Evolutionary conservation across 495 filamentous ascomycete genomes (phyloP).

Genomic region (Tuber indicum): DNA sequence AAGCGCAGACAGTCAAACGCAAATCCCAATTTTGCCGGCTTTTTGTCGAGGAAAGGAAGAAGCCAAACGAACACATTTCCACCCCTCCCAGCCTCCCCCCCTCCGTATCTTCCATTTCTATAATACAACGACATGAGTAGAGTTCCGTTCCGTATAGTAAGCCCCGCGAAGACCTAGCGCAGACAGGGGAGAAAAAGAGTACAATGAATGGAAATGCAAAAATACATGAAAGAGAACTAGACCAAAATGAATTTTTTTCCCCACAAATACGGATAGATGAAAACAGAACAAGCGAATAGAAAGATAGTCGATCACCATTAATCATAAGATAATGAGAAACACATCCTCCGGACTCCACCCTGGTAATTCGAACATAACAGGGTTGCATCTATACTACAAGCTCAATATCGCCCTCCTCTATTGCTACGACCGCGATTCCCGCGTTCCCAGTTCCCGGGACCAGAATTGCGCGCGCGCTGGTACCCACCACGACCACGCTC

Average conservation of each 20-base stretch:
- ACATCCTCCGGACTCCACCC: not conserved
- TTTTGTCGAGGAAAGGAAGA: not conserved
- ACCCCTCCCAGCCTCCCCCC: not conserved
- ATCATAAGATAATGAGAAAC: not conserved
- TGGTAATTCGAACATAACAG: not conserved
- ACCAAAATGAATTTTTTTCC: not conserved
- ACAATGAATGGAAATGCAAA: not conserved
- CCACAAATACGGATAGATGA: not conserved
- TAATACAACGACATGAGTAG: conserved; percentile 3
- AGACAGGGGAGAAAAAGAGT: not conserved
- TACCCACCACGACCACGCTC: not conserved
- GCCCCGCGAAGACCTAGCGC: not conserved
- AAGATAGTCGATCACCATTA: not conserved
- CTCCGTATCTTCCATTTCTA: not conserved
- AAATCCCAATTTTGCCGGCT: not conserved
- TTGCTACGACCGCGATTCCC: not conserved
- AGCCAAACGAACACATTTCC: not conserved
- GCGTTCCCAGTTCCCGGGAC: not conserved
- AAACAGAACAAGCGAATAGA: not conserved
- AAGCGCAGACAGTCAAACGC: not conserved
- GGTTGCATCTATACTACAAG: not conserved
- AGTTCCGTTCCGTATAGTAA: not conserved
- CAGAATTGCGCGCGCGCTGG: not conserved
- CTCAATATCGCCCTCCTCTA: not conserved
- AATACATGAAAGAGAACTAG: not conserved